These are phyloP conservation scores for Chrysoporthe cubensis DNA, from an alignment of 2,329 filamentous ascomycete species.

Conservation along the genomic window DNA sequence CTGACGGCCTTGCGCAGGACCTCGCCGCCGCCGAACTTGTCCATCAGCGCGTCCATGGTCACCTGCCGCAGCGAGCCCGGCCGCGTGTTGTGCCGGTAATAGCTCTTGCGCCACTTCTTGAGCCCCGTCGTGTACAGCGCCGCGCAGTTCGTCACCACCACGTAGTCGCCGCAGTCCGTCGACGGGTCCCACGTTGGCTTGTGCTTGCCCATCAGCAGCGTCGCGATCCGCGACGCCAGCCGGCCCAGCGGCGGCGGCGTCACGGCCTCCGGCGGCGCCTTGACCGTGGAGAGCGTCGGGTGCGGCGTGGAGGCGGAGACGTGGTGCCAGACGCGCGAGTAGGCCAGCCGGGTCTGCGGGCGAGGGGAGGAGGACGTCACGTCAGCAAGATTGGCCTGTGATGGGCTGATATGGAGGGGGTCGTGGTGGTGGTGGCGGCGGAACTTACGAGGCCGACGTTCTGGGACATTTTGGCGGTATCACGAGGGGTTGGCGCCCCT, in stretches of 20 bases:
- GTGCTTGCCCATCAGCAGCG: conserved; percentile 95
- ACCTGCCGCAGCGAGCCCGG: conserved; percentile 86
- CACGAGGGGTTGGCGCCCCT: conserved; percentile 38
- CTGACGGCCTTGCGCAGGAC: conserved; percentile 88
- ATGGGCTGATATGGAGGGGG: conserved; percentile 11
- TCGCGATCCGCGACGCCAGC: conserved; percentile 83
- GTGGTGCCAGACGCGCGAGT: conserved; percentile 94
- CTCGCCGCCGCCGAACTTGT: conserved; percentile 91
- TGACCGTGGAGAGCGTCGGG: conserved; percentile 57
- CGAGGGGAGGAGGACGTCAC: conserved; percentile 10
- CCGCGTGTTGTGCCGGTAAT: conserved; percentile 91
- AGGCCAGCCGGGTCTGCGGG: conserved; percentile 86
- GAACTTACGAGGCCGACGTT: conserved; percentile 71
- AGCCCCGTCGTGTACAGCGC: conserved; percentile 87
- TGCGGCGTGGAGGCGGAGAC: conserved; percentile 72
- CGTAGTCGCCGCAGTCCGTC: conserved; percentile 98
- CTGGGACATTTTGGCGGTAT: conserved; percentile 69
- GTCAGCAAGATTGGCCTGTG: not conserved
- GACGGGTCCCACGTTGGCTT: conserved; percentile 98
- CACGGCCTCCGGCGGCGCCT: conserved; percentile 54
- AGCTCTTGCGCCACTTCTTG: conserved; percentile 92
- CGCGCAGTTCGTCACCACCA: conserved; percentile 88
- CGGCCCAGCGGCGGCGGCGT: conserved; percentile 84
- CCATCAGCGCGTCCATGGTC: conserved; percentile 94
- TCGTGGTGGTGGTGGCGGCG: not conserved